Evolutionary conservation across 306 rosid genomes (phyloP), one percentile per base, ranked within the genome.

Genomic region (Clitoria ternatea): DNA sequence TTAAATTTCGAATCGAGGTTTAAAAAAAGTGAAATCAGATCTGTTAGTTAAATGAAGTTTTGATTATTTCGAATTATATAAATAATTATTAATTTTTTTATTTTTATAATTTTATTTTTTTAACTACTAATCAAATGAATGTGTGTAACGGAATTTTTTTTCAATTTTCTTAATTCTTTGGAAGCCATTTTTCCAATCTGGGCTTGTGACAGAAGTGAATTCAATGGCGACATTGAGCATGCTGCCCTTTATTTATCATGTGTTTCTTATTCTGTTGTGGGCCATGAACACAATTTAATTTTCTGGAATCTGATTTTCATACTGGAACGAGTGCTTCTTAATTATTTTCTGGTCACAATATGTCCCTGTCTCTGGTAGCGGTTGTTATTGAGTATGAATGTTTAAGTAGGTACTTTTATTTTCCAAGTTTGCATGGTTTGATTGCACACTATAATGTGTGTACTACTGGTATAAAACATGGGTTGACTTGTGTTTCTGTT

Each of bases 351-450:
- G 7, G 2, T 53, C 4, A n/a, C n/a, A n/a, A n/a, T n/a, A n/a
- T n/a, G n/a, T n/a, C n/a, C n/a, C n/a, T n/a, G n/a, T n/a, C n/a
- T n/a, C n/a, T n/a, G n/a, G n/a, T n/a, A n/a, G n/a, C n/a, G 57
- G 7, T 55, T 17, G 48, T 13, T 53, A 24, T 53, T 33, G 47
- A 35, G 15, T 9, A 43, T n/a, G 27, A 12, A 52, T 37, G 32
- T 10, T 10, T 29, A 48, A 66, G 52, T 43, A 6, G 18, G 54
- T 17, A 10, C 17, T 52, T 52, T 67, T 35, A 68, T 68, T 73
- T 73, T 79, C 62, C 49, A 42, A 43, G 71, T 49, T 48, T 65
- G 79, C 72, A 52, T 43, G 69, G 49, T 79, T 37, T 60, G 77
- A 62, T 53, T 54, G n/a, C 68, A 62, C 73, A 57, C 42, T 47